A percentile compares a stretch with the other conserved stretches of the same genome.
Conservation (phyloP, 345 rosid species). For the Linum lewisii region DNA sequence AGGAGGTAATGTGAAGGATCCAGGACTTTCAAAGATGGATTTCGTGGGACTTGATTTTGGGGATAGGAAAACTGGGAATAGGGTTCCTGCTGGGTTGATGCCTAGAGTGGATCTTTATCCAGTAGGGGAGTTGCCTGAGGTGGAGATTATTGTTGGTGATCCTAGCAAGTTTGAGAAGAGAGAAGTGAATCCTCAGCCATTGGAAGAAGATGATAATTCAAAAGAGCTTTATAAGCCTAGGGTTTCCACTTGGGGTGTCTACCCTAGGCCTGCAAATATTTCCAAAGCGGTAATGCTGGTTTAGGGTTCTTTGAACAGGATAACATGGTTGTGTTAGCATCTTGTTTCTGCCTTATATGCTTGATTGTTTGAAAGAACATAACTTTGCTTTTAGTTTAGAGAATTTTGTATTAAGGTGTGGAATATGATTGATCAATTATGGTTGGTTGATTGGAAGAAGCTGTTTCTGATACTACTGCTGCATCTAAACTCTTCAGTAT, state of each 20-base stretch:
- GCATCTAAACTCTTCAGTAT: conserved; percentile 39
- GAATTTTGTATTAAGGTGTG: conserved; percentile 3
- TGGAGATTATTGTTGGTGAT: conserved; percentile 85
- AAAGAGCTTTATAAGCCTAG: conserved; percentile 60
- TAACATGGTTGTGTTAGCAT: neutral
- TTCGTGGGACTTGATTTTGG: conserved; percentile 74
- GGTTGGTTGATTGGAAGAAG: neutral
- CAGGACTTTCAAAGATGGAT: conserved; percentile 52
- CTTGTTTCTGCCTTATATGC: neutral
- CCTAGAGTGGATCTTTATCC: conserved; percentile 53
- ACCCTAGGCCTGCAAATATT: conserved; percentile 80
- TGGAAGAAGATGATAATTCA: conserved; percentile 25
- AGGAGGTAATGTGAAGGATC: conserved; percentile 30
- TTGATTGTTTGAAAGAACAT: too few relatives aligned
- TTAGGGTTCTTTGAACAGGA: neutral
- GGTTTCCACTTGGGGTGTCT: conserved; percentile 93
- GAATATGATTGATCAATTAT: neutral
- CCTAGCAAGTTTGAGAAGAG: conserved; percentile 37
- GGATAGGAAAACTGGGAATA: conserved; percentile 61
- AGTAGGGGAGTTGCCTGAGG: conserved; percentile 52
- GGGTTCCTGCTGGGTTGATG: conserved; percentile 68
- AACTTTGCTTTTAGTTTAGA: neutral
- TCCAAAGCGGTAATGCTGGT: conserved; percentile 50
- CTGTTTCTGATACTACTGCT: conserved; percentile 12
- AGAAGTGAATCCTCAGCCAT: conserved; percentile 18